A percentile compares a stretch with the other conserved stretches of the same genome.
Evolutionary conservation across 225 moss, liverwort and hornwort species (phyloP).

Genomic region (Pleurozium schreberi): DNA sequence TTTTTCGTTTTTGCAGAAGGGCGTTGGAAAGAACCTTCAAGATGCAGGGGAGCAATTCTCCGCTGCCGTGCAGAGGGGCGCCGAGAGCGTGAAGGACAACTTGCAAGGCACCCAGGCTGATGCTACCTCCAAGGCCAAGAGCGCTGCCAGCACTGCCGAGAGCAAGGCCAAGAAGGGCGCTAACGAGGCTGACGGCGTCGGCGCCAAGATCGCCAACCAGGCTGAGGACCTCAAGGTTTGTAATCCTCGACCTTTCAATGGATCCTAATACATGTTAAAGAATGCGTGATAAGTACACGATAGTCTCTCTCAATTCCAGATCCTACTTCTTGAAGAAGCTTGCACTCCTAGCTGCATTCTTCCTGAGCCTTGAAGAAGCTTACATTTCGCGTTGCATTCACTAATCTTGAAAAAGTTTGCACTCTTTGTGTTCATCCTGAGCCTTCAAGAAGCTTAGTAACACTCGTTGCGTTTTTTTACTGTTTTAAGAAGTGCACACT

Average conservation of each 20-base stretch:
- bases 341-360: neutral
- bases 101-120: conserved; percentile 25
- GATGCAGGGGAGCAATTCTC: conserved; percentile 28
- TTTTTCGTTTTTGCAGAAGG: neutral
- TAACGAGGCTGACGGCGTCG: neutral
- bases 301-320: neutral
- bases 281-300: neutral
- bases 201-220: conserved; percentile 5
- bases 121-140: neutral
- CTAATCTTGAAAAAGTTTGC: neutral
- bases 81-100: conserved; percentile 2
- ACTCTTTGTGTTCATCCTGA: too few species aligned
- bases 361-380: neutral
- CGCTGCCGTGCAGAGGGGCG: conserved; percentile 27
- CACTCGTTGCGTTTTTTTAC: too few species aligned
- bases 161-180: conserved; percentile 19
- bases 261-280: too few species aligned
- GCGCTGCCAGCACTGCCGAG: neutral
- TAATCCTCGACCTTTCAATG: too few species aligned
- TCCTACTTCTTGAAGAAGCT: neutral
- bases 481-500: too few species aligned
- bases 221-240: conserved; percentile 19
- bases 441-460: too few species aligned
- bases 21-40: conserved; percentile 22
- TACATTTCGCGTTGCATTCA: neutral